A percentile compares a stretch with the other conserved stretches of the same genome.
These are phyloP conservation scores for Coccomyxa subellipsoidea DNA, from an alignment of 163 green algal genomes.

Conservation along the genomic window DNA sequence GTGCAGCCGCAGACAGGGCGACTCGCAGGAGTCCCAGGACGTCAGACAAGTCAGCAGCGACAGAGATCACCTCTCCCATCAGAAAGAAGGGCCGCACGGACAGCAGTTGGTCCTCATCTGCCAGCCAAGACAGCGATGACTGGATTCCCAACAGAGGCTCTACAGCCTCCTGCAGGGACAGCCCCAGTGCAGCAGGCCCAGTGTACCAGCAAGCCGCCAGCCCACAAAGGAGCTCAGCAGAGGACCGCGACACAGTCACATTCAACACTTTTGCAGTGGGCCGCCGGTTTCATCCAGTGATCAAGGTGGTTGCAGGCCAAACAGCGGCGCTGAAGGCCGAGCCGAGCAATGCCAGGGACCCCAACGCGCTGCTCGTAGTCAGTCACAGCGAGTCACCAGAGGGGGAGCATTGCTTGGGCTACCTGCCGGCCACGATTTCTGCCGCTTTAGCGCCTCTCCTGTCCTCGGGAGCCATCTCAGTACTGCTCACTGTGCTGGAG, in stretches of 20 bases:
- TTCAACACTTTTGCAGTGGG: conserved; percentile 34
- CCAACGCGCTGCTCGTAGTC: conserved; percentile 45
- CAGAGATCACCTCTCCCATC: neutral
- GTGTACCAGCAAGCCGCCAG: neutral
- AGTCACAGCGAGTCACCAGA: conserved; percentile 18
- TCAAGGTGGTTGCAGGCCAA: neutral
- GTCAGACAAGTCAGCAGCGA: neutral
- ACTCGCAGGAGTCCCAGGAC: neutral
- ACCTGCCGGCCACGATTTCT: conserved; percentile 52
- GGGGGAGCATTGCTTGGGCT: conserved; percentile 38
- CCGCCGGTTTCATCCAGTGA: conserved; percentile 18
- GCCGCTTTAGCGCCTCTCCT: conserved; percentile 55
- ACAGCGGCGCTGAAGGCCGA: conserved; percentile 38
- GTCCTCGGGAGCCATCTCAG: conserved; percentile 32
- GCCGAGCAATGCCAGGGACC: conserved; percentile 47
- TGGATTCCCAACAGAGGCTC: neutral
- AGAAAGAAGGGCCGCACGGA: neutral
- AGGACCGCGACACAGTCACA: neutral
- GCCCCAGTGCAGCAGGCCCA: neutral
- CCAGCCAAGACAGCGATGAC: neutral
- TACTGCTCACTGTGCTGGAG: conserved; percentile 35
- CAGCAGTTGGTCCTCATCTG: neutral
- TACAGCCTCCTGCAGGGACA: neutral
- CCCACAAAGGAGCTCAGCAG: neutral
- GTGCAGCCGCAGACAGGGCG: neutral